phyloP scores from a whole-genome alignment of 768 basidiomycete species.

The Naganishia onofrii region DNA sequence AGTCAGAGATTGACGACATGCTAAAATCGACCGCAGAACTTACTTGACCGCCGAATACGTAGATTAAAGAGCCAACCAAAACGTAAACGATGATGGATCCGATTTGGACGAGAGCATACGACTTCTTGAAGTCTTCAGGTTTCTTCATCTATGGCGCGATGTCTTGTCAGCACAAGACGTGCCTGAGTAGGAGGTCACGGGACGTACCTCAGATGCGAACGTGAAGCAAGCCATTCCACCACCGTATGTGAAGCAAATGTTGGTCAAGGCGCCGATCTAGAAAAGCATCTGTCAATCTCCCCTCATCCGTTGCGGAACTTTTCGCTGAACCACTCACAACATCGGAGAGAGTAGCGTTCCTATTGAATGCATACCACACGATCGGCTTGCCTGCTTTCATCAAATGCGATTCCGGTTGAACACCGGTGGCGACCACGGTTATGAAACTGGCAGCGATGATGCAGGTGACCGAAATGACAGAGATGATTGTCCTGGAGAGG shows the following conservation, averaged over 20 bases:
- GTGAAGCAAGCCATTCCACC: conserved; percentile 40
- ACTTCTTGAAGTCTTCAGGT: conserved; percentile 42
- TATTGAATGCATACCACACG: conserved; percentile 34
- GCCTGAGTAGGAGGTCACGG: no score
- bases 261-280: conserved; percentile 38
- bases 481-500: conserved; percentile 11
- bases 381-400: conserved; percentile 36
- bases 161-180: neutral
- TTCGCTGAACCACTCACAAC: conserved; percentile 19
- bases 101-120: conserved; percentile 36
- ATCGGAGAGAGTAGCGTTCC: conserved; percentile 34
- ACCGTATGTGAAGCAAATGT: conserved; percentile 40
- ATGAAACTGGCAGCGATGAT: conserved; percentile 38
- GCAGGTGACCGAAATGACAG: conserved; percentile 35
- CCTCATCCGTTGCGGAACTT: neutral
- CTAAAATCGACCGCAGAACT: neutral
- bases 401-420: conserved; percentile 31
- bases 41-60: conserved; percentile 37
- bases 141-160: conserved; percentile 32
- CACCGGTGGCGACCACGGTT: conserved; percentile 38
- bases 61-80: conserved; percentile 35
- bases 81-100: conserved; percentile 32
- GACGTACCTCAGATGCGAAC: conserved; percentile 37
- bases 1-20: neutral
- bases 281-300: neutral